Evolutionary conservation across 768 basidiomycete genomes (phyloP), one percentile per base, ranked within the genome.

Genomic region (Lactarius indigo): DNA sequence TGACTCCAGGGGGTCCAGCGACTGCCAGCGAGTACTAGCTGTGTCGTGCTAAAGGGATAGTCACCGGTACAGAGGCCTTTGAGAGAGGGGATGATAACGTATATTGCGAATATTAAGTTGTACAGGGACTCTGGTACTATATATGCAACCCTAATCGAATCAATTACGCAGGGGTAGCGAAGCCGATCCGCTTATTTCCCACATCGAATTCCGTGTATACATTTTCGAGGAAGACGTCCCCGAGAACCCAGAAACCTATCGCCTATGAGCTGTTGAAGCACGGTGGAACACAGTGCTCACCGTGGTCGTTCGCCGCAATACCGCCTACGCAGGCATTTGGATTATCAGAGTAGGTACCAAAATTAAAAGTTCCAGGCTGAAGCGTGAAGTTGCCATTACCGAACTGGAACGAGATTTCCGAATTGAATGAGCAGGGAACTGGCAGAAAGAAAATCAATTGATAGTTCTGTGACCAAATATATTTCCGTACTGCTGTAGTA

Each of bases 321-420:
- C 63, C 65, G 12, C 68, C 71, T 31, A 72, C 28, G 64, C 72
- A 73, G 59, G 61, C 59, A 8, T 37, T 42, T 8, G 54, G 57
- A 30, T 33, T 67, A 47, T 1, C 59, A 52, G 18, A 76, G 76
- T 5, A 28, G 23, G n/a, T 18, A n/a, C 30, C 60, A 23, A 80
- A 70, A 70, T 77, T 79, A 73, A 72, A 63, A 13, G 56, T 71
- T 18, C 58, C 65, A 2, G 71, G 31, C 41, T 64, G 57, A 64
- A 79, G 68, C 1, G 63, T 30, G 70, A 75, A 78, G 0, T 64
- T 69, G n/a, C 26, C 50, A 10, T 72, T 72, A 65, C 73, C 73
- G 69, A 80, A 76, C 4, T 68, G 60, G 64, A 80, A 67, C 10
- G 68, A 58, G 23, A 78, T 60, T 12, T 64, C 44, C 8, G 74